Percentiles rank a stretch among this genome's conserved stretches.
These are phyloP conservation scores for Fraxinus nigra DNA, from an alignment of 305 asterid genomes.

Conservation along the genomic window DNA sequence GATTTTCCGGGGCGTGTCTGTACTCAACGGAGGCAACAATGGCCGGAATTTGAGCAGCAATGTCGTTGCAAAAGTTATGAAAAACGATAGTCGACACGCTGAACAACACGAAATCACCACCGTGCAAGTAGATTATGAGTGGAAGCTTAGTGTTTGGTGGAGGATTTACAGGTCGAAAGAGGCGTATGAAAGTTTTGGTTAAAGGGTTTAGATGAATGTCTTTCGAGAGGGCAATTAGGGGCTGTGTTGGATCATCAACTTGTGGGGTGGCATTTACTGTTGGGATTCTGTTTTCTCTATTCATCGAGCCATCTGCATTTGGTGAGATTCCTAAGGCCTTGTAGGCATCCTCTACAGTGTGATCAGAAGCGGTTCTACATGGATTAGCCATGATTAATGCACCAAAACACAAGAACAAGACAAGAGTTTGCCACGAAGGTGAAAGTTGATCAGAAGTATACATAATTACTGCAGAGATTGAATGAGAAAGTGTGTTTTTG, in stretches of 20 bases:
- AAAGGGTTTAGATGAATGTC: conserved; percentile 33
- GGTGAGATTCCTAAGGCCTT: conserved; percentile 20
- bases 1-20: conserved; percentile 46
- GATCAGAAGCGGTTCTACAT: not conserved
- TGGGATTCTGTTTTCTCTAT: conserved; percentile 24
- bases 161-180: conserved; percentile 36
- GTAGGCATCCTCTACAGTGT: conserved; percentile 34
- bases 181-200: conserved; percentile 35
- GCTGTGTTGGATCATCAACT: not conserved
- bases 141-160: conserved; percentile 4
- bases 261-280: conserved; percentile 27
- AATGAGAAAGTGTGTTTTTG: not conserved
- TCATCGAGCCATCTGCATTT: conserved; percentile 46
- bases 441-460: too few species aligned
- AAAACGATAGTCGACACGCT: conserved; percentile 28
- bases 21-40: conserved; percentile 39
- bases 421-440: too few species aligned
- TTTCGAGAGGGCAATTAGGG: conserved; percentile 31
- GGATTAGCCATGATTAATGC: not conserved
- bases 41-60: conserved; percentile 33
- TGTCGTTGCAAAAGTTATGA: conserved; percentile 20
- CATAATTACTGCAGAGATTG: not conserved
- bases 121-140: too few species aligned
- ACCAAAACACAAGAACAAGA: not conserved
- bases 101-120: not conserved